phyloP scores from a whole-genome alignment of 73 alveolate genomes.

The Uronychia setigera region DNA sequence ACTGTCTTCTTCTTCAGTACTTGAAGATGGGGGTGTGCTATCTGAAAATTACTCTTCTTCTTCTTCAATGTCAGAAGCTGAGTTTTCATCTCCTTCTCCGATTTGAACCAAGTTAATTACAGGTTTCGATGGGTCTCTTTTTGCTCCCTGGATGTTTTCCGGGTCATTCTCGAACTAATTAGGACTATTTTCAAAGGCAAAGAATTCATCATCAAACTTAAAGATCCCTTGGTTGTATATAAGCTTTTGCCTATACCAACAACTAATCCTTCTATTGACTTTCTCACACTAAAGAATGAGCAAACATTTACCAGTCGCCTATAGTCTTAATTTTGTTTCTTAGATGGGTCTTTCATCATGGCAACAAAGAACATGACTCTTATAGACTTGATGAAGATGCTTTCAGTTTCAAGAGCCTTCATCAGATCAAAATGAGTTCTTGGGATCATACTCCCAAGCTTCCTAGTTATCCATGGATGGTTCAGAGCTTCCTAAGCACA shows the following conservation, averaged over 20 bases:
- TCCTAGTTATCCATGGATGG: slow-evolving; percentile 85
- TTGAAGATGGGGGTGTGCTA: no score
- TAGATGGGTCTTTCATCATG: background rate
- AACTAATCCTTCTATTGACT: slow-evolving; percentile 20
- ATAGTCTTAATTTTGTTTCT: background rate
- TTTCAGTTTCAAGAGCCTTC: slow-evolving; percentile 39
- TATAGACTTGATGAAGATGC: background rate
- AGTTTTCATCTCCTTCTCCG: no score
- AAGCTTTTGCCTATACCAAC: slow-evolving; percentile 32
- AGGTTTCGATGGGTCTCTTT: background rate
- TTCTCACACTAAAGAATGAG: background rate
- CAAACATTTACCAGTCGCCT: background rate
- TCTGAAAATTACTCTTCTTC: background rate
- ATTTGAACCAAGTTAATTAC: background rate
- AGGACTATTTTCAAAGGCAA: slow-evolving; percentile 48
- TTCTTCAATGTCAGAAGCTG: background rate
- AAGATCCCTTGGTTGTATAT: slow-evolving; percentile 7
- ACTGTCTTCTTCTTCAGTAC: no score
- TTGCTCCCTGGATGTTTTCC: no score
- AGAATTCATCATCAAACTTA: slow-evolving; percentile 49
- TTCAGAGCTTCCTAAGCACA: slow-evolving; percentile 63
- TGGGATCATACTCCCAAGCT: slow-evolving; percentile 61
- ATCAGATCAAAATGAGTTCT: slow-evolving; percentile 60
- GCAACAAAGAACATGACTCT: background rate
- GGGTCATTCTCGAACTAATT: slow-evolving; percentile 19